phyloP scores from a whole-genome alignment of 1,284 basidiomycete species.

The Ganoderma lingzhi region DNA sequence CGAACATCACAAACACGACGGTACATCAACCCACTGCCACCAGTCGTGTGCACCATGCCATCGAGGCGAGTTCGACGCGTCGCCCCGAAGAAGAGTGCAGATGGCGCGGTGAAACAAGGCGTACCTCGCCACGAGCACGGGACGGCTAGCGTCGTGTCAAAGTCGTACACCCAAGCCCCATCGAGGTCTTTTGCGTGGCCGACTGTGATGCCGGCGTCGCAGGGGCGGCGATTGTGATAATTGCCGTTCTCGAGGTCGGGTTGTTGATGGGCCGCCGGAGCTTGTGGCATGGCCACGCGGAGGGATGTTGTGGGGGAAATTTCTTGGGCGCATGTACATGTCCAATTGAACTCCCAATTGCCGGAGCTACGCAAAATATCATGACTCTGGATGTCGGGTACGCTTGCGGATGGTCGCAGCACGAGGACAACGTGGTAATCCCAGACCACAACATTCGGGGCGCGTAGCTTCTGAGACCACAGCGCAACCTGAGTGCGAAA shows the following conservation, averaged over 20 bases:
- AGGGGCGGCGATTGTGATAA: neutral
- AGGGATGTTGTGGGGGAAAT: slow-evolving; percentile 3
- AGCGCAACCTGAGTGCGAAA: slow-evolving; percentile 59
- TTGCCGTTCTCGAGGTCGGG: neutral
- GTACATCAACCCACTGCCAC: neutral
- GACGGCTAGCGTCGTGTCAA: slow-evolving; percentile 59
- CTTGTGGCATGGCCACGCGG: slow-evolving; percentile 9
- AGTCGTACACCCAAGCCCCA: slow-evolving; percentile 67
- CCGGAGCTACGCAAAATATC: neutral
- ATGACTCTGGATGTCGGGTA: slow-evolving; percentile 4
- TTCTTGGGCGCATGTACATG: too few relatives aligned
- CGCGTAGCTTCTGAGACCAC: slow-evolving; percentile 63
- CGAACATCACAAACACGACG: neutral
- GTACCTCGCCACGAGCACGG: slow-evolving; percentile 60
- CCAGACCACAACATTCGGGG: slow-evolving; percentile 62
- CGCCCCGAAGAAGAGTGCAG: neutral
- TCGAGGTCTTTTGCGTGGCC: slow-evolving; percentile 19
- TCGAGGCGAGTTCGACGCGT: neutral
- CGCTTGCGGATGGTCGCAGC: slow-evolving; percentile 44
- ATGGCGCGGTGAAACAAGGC: slow-evolving; percentile 23
- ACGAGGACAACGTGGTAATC: slow-evolving; percentile 79
- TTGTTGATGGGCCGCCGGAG: neutral
- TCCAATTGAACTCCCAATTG: neutral
- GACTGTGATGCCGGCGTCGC: neutral
- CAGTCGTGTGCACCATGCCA: slow-evolving; percentile 9